Evolutionary conservation across 768 basidiomycete species (phyloP), one percentile per base, ranked within the genome.

Genomic region (Rhodotorula diobovata): DNA sequence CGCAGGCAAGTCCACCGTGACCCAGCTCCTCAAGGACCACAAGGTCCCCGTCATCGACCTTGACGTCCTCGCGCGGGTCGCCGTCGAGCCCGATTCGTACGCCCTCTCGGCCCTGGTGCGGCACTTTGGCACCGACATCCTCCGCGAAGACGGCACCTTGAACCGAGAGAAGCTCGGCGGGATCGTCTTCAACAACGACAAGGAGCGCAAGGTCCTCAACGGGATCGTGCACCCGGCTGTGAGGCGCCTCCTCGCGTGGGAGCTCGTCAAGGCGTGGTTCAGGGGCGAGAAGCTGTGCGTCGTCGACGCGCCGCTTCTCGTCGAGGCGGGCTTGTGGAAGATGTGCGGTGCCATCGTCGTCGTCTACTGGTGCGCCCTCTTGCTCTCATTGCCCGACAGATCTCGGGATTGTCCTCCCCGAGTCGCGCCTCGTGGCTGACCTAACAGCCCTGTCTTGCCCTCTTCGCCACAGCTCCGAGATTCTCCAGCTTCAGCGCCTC

Each of bases 1-100:
- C n/a, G 12, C 64, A 71, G 93, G 95, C 63, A 99, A 99, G 82
- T 96, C 94, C 1, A 90, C 93, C 21, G 96, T 93, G 20, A 91
- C 93, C 0, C 81, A 82, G 14, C 83, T 93, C 53, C 83, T 98
- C 46, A 84, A 85, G 62, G 82, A 84, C 0, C 63, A 59, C 23
- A 77, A 80, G 41, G 82, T 98, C 41, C 90, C 92, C n/a, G 82
- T 98, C 75, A 85, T 98, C 76, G 96, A 99, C 79, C 93, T 95
- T 4, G 95, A 98, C 83, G 72, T 90, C 25, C 84, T 98, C 61
- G 91, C 94, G 7, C 88, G 93, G 50, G 81, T 87, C 75, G 93
- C 90, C 67, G 90, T 97, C 67, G 85, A 86, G 70, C 93, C 93
- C 4, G 90, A 91, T 56, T 90, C 90, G 21, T 84, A 84, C 18